phyloP scores from a whole-genome alignment of 2,329 filamentous ascomycete species.

The Diaporthe batatas region DNA sequence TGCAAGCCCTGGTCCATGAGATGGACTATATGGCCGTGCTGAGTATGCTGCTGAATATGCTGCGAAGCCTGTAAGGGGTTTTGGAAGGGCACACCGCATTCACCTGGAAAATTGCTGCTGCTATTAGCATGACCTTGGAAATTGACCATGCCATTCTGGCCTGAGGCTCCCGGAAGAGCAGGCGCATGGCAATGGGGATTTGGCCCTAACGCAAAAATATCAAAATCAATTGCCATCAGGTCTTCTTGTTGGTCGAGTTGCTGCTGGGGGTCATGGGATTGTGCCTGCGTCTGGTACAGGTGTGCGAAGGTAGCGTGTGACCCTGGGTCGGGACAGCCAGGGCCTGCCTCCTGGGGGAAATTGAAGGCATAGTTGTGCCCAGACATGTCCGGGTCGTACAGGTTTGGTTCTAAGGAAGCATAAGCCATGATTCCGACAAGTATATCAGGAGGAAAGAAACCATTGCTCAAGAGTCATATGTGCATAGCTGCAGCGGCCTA shows the following conservation, averaged over 20 bases:
- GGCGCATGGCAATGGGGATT: constrained; percentile 32
- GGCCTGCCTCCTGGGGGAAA: constrained; percentile 3
- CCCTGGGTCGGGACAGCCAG: constrained; percentile 22
- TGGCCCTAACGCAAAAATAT: constrained; percentile 9
- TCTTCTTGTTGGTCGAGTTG: constrained; percentile 5
- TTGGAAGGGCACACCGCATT: constrained; percentile 30
- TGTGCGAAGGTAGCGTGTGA: constrained; percentile 21
- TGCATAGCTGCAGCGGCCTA: not conserved
- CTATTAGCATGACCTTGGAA: constrained; percentile 15
- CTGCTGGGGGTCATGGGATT: constrained; percentile 25
- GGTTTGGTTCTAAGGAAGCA: not conserved
- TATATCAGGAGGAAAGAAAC: not conserved
- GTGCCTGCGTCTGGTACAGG: constrained; percentile 15
- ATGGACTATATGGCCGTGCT: constrained; percentile 16
- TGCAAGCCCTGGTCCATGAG: constrained; percentile 17
- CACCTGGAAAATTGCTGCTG: not conserved
- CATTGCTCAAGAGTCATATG: not conserved
- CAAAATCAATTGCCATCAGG: constrained; percentile 13
- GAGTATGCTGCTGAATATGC: constrained; percentile 33
- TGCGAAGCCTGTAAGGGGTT: constrained; percentile 1
- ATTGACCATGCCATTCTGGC: constrained; percentile 9
- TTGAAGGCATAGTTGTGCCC: constrained; percentile 7
- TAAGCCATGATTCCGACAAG: not conserved
- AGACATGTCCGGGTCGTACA: constrained; percentile 39
- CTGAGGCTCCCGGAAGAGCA: constrained; percentile 21